Evolutionary conservation across 2,329 filamentous ascomycete genomes (phyloP).

Genomic region (Blumeria hordei): DNA sequence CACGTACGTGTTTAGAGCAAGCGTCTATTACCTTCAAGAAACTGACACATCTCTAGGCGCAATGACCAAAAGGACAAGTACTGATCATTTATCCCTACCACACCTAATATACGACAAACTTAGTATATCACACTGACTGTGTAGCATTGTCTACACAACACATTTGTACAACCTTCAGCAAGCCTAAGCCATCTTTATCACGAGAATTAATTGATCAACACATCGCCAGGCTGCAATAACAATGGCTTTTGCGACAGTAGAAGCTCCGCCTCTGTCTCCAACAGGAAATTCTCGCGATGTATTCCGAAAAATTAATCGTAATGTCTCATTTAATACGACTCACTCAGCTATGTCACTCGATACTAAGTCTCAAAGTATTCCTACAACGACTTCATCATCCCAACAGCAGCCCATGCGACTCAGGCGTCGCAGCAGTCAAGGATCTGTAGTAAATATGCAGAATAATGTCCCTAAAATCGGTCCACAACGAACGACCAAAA

Average conservation of each 20-base stretch:
- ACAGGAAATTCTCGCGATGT: not conserved
- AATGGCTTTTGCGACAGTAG: not conserved
- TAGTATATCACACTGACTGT: no score
- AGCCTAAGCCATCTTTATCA: no score
- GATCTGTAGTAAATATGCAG: slow-evolving; percentile 18
- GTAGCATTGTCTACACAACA: no score
- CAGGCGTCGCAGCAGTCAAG: slow-evolving; percentile 63
- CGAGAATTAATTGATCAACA: no score
- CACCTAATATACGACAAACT: no score
- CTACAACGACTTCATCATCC: slow-evolving; percentile 15
- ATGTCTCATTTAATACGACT: slow-evolving; percentile 56
- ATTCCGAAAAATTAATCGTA: slow-evolving; percentile 12
- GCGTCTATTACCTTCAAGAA: no score
- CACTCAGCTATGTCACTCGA: slow-evolving; percentile 37
- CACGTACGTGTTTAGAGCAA: no score
- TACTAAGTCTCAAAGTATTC: slow-evolving; percentile 15
- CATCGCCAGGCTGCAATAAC: not conserved
- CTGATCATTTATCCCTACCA: no score
- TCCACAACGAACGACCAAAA: slow-evolving; percentile 84
- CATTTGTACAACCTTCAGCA: no score
- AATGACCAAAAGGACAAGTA: no score
- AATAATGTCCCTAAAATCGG: slow-evolving; percentile 44
- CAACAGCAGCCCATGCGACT: slow-evolving; percentile 43
- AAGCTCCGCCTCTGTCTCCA: not conserved
- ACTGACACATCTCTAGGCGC: no score